Evolutionary conservation across 1,284 basidiomycete genomes (phyloP).

Genomic region (Ustilago sp.): DNA sequence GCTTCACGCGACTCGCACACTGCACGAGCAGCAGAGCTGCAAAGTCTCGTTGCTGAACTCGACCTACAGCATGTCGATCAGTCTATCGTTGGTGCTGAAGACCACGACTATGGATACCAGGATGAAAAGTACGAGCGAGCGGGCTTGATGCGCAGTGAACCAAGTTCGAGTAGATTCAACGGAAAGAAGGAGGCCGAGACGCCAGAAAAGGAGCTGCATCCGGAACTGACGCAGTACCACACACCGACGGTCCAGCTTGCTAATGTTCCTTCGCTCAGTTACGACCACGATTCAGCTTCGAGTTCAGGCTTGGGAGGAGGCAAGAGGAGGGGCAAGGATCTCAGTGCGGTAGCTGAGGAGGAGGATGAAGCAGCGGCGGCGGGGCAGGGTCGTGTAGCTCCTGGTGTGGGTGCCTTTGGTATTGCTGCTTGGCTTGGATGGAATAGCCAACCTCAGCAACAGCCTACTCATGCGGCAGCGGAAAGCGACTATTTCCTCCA

Average conservation of each 20-base stretch:
- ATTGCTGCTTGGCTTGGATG: slow-evolving; percentile 44
- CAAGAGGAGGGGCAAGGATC: not conserved
- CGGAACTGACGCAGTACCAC: slow-evolving; percentile 46
- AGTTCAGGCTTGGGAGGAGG: not conserved
- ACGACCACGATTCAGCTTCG: slow-evolving; percentile 14
- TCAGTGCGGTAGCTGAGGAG: slow-evolving; percentile 23
- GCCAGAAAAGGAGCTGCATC: slow-evolving; percentile 18
- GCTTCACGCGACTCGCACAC: slow-evolving; percentile 19
- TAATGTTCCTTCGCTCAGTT: slow-evolving; percentile 37
- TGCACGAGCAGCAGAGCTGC: slow-evolving; percentile 26
- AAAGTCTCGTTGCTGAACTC: slow-evolving; percentile 42
- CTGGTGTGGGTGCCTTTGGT: slow-evolving; percentile 36
- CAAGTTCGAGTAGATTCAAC: not conserved
- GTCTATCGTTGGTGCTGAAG: slow-evolving; percentile 14
- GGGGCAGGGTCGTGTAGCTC: not conserved
- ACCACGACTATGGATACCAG: slow-evolving; percentile 25
- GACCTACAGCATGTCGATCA: slow-evolving; percentile 35
- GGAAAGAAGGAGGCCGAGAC: slow-evolving; percentile 1
- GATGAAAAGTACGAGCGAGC: slow-evolving; percentile 33
- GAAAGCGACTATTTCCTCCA: slow-evolving; percentile 1
- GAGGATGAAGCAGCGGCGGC: not conserved
- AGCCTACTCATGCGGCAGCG: not conserved
- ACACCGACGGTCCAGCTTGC: slow-evolving; percentile 27
- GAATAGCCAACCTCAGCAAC: slow-evolving; percentile 1
- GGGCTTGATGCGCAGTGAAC: slow-evolving; percentile 11